Base-by-base conservation (phyloP, 345 rosid species). In the Moringa oleifera region DNA sequence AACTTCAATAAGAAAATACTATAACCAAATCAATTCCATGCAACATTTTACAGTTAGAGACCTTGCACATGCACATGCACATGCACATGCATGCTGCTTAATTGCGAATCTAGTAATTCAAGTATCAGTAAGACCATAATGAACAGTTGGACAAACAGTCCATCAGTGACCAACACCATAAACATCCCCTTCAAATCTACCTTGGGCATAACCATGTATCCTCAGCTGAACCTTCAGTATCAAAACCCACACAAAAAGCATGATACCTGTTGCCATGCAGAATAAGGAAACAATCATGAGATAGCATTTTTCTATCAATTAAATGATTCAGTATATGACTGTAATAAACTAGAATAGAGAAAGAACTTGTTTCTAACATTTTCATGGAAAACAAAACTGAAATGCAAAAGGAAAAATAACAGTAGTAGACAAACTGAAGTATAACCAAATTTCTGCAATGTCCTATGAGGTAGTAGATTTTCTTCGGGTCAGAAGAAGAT, bases 181-280 rank as follows among this genome's bases (percentile, higher is more conserved):
- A 73, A 20, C 63, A 61, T 36, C 49, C 51, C 57, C 66, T 65
- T 24, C 53, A 31, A 78, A 56, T 74, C 65, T 80, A 90, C 99
- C 99, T 88, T 25, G 96, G 99, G 75, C 99, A 94, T 71, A 83
- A 70, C 99, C 99, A 94, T 53, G 95, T 77, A 76, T 83, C 89
- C 70, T 94, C 99, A 64, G 82, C 77, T 63, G 92, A 77, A 55
- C 75, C 74, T 74, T 90, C 96, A 25, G 90, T 70, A 83, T 94
- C 93, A 82, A 94, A 94, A 25, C 93, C 97, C 64, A 94, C 99
- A 68, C 99, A 94, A 69, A 83, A 68, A 58, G 97, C 99, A 85
- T 94, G 99, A 79, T 88, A 94, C 99, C 99, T 94, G 80, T 75
- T 37, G 60, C 59, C 57, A 70, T 63, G 65, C 17, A 64, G 25